phyloP scores from a whole-genome alignment of 306 rosid genomes.

The Luffa aegyptiaca region DNA sequence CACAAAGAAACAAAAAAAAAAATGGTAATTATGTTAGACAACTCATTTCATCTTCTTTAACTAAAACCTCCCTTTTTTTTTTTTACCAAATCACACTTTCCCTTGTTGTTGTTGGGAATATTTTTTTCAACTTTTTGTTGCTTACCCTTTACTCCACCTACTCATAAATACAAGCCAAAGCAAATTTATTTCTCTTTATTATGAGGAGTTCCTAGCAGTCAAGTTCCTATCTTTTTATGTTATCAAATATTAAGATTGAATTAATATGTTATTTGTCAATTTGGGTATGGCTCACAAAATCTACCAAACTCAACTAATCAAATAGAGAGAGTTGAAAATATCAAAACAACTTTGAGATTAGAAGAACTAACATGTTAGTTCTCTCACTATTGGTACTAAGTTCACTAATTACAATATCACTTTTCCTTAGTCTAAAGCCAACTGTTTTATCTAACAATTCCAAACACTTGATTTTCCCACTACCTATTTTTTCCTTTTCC shows the following conservation, averaged over 20 bases:
- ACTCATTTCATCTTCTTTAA: no score
- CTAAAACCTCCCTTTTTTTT: no score
- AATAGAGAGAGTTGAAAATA: neutral
- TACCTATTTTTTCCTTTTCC: constrained; percentile 22
- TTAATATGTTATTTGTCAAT: neutral
- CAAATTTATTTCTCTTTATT: neutral
- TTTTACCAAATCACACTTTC: neutral
- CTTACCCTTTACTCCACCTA: neutral
- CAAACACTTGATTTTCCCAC: neutral
- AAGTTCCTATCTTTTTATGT: neutral
- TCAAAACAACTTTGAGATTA: constrained; percentile 19
- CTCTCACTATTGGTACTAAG: constrained; percentile 24
- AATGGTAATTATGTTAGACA: no score
- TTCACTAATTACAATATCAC: constrained; percentile 26
- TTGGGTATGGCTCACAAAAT: neutral
- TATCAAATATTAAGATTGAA: neutral
- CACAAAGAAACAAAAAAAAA: no score
- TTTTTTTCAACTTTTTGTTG: neutral
- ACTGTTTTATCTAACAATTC: neutral
- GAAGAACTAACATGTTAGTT: constrained; percentile 18
- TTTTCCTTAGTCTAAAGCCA: constrained; percentile 21
- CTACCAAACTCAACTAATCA: constrained; percentile 5
- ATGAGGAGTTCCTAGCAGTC: neutral
- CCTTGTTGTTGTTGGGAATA: neutral
- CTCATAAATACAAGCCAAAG: neutral